phyloP scores from a whole-genome alignment of 768 basidiomycete genomes.

The Russula compacta region DNA sequence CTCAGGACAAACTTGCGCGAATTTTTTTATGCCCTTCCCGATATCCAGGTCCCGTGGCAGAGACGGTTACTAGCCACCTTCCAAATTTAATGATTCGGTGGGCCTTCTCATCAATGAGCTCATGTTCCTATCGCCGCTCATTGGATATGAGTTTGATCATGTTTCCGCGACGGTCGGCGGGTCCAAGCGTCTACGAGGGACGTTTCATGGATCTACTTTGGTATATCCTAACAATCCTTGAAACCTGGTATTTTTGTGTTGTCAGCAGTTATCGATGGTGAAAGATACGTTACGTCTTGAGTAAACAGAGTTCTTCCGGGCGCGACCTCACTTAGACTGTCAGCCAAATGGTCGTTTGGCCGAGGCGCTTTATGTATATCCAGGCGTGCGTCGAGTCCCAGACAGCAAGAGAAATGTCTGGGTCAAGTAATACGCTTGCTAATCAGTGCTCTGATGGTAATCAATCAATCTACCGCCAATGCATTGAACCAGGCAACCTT shows the following conservation, averaged over 20 bases:
- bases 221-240: not conserved
- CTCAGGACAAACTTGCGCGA: not conserved
- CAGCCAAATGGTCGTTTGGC: conserved; percentile 50
- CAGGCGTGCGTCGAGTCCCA: conserved; percentile 33
- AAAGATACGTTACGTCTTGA: conserved; percentile 48
- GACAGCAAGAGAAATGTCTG: conserved; percentile 42
- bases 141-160: conserved; percentile 6
- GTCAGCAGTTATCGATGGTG: conserved; percentile 56
- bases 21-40: not conserved
- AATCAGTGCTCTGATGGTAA: conserved; percentile 55
- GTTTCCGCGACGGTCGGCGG: conserved; percentile 10
- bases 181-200: not conserved
- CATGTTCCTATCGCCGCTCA: not conserved
- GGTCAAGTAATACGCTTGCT: conserved; percentile 37
- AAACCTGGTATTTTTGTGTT: not conserved
- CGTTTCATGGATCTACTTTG: not conserved
- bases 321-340: conserved; percentile 5
- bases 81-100: not conserved
- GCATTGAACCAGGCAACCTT: conserved; percentile 46
- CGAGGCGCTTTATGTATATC: conserved; percentile 35
- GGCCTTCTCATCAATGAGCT: not conserved
- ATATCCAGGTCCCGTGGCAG: conserved; percentile 1
- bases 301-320: not conserved
- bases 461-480: conserved; percentile 40
- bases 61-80: not conserved